Evolutionary conservation across 805 yeast genomes (phyloP).

Genomic region (Yamadazyma nakazawae): DNA sequence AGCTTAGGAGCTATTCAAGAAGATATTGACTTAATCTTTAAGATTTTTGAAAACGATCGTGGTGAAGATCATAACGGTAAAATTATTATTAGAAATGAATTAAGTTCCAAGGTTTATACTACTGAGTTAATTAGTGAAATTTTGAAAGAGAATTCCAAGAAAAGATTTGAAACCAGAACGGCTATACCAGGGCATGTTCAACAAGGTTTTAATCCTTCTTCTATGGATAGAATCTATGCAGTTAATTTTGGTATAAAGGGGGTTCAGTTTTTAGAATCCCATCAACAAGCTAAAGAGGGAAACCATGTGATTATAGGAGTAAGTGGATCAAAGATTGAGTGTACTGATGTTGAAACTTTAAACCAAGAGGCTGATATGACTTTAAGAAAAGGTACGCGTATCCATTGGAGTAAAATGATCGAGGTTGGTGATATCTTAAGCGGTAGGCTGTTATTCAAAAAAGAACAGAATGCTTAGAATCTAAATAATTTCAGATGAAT

Average conservation of each 20-base stretch:
- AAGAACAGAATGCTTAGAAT: neutral
- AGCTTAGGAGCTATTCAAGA: slow-evolving; percentile 56
- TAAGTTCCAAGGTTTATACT: slow-evolving; percentile 64
- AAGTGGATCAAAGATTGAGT: slow-evolving; percentile 60
- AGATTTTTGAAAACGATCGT: slow-evolving; percentile 55
- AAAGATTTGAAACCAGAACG: slow-evolving; percentile 70
- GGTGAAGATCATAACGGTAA: slow-evolving; percentile 71
- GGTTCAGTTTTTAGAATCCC: slow-evolving; percentile 61
- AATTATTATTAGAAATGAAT: slow-evolving; percentile 61
- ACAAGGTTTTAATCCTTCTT: slow-evolving; percentile 76
- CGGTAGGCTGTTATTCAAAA: slow-evolving; percentile 44
- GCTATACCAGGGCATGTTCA: slow-evolving; percentile 87
- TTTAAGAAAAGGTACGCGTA: slow-evolving; percentile 61
- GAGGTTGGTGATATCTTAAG: slow-evolving; percentile 66
- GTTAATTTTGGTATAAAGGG: slow-evolving; percentile 69
- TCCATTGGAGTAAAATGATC: slow-evolving; percentile 67
- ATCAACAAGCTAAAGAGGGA: slow-evolving; percentile 18
- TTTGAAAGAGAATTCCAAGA: slow-evolving; percentile 57
- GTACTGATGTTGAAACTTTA: slow-evolving; percentile 53
- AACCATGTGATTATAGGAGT: slow-evolving; percentile 60
- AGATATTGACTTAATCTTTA: slow-evolving; percentile 61
- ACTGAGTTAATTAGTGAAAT: slow-evolving; percentile 71
- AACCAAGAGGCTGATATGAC: slow-evolving; percentile 61
- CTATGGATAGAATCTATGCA: slow-evolving; percentile 75
- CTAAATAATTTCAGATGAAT: neutral